Percentiles rank a stretch among this genome's conserved stretches.
phyloP scores from a whole-genome alignment of 1,284 basidiomycete species.

The Malassezia arunalokei region DNA sequence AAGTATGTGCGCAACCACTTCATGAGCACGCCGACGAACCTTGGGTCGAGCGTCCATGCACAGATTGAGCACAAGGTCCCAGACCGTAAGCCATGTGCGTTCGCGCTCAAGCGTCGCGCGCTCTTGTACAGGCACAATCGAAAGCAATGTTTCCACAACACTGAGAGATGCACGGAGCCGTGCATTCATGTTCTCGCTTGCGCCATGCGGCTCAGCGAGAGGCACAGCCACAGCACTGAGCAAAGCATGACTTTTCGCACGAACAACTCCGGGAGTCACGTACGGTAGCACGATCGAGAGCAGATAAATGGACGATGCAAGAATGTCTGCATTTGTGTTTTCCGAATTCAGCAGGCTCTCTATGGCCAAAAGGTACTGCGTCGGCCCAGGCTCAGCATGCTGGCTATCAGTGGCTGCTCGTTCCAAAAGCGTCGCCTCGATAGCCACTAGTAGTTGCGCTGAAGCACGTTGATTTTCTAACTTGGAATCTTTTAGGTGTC shows the following conservation, averaged over 20 bases:
- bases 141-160: conserved; percentile 60
- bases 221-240: conserved; percentile 29
- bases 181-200: conserved; percentile 50
- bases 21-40: conserved; percentile 78
- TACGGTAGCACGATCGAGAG: conserved; percentile 35
- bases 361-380: conserved; percentile 40
- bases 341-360: conserved; percentile 28
- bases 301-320: conserved; percentile 35
- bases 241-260: conserved; percentile 27
- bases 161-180: conserved; percentile 59
- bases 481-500: conserved; percentile 69
- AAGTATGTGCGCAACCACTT: conserved; percentile 62
- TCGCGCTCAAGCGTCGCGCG: conserved; percentile 33
- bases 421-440: conserved; percentile 76
- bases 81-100: conserved; percentile 40
- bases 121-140: conserved; percentile 55
- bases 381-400: conserved; percentile 48
- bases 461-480: conserved; percentile 79
- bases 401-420: conserved; percentile 52
- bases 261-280: conserved; percentile 28
- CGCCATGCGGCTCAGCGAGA: conserved; percentile 48
- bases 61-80: conserved; percentile 63
- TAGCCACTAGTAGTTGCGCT: conserved; percentile 71
- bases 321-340: conserved; percentile 6
- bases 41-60: conserved; percentile 81